A percentile compares a stretch with the other conserved stretches of the same genome.
Evolutionary conservation across 2,329 filamentous ascomycete species (phyloP).

Genomic region (Pleomassaria siparia): DNA sequence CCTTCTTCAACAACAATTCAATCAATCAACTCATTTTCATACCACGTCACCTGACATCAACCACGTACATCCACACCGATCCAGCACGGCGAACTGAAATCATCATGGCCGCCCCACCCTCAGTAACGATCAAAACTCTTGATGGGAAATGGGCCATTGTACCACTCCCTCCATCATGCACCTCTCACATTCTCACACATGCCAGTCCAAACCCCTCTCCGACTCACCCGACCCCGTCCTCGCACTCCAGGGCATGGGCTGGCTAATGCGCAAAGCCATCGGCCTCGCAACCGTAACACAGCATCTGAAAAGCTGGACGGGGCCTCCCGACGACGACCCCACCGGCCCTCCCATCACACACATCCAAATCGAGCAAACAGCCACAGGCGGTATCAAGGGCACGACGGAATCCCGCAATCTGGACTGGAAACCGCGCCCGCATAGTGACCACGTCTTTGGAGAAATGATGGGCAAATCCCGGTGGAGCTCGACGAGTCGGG

Average conservation of each 20-base stretch:
- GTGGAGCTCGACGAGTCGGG: conserved; percentile 44
- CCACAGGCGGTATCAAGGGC: conserved; percentile 70
- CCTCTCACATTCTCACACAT: conserved; percentile 6
- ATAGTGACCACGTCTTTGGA: conserved; percentile 81
- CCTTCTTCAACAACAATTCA: too few relatives aligned
- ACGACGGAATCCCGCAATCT: conserved; percentile 61
- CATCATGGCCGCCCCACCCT: conserved; percentile 42
- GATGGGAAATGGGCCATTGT: conserved; percentile 45
- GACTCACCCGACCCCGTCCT: conserved; percentile 70
- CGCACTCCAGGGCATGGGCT: conserved; percentile 58
- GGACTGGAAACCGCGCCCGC: conserved; percentile 63
- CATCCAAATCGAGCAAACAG: conserved; percentile 72
- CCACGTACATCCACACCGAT: too few relatives aligned
- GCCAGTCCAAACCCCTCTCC: conserved; percentile 79
- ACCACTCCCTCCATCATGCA: conserved; percentile 2
- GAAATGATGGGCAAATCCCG: conserved; percentile 62
- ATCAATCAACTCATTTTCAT: too few relatives aligned
- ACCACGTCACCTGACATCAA: too few relatives aligned
- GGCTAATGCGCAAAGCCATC: conserved; percentile 72
- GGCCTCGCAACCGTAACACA: conserved; percentile 69
- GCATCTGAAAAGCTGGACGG: conserved; percentile 55
- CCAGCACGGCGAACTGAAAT: background rate
- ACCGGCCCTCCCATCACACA: conserved; percentile 48
- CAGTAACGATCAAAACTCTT: conserved; percentile 36
- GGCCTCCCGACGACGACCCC: conserved; percentile 43